Base-by-base conservation (phyloP, 306 rosid species). In the Elaeagnus macrophylla region DNA sequence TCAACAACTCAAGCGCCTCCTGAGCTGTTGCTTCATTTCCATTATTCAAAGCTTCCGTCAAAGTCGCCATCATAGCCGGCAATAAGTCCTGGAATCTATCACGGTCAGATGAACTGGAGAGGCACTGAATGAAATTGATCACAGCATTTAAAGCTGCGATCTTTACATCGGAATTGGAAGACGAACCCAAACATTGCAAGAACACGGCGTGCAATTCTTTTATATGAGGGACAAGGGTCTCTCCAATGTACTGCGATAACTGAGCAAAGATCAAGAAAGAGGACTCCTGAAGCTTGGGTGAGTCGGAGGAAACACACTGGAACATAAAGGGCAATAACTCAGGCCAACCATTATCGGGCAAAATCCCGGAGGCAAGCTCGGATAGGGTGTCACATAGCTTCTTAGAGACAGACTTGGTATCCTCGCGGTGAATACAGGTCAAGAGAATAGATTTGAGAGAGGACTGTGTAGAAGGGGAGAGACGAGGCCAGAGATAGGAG, bases 21-120 rank as follows among this genome's bases (percentile, higher is more conserved):
- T 91, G 97, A 0, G 96, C 97, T 0, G 94, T 86, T 7, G 85
- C 87, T 71, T 91, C 97, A 62, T 91, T 90, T 7, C 95, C 97
- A 0, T 66, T 75, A 71, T 84, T 87, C 74, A 91, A 63, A 1
- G 97, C 80, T 77, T 91, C 95, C 0, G 84, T 91, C 67, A 91
- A 19, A 0, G 97, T 91, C 18, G 80, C 48, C 96, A 87, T 91
- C 96, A 91, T 91, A 0, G 95, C 95, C 0, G 95, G 97, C 62
- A 91, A 35, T 66, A 91, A 61, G 67, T 91, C 97, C 85, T 91
- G 97, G 56, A 87, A 91, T 70, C 97, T 62, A 11, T 91, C 97
- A 0, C 97, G 77, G 17, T 91, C 93, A 1, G 73, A 57, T 0
- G 97, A 91, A 12, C 70, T 83, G 7, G 95, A 74, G 20, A 91